Base-by-base conservation (phyloP, 148 eudicot species). In the Diospyros lotus region DNA sequence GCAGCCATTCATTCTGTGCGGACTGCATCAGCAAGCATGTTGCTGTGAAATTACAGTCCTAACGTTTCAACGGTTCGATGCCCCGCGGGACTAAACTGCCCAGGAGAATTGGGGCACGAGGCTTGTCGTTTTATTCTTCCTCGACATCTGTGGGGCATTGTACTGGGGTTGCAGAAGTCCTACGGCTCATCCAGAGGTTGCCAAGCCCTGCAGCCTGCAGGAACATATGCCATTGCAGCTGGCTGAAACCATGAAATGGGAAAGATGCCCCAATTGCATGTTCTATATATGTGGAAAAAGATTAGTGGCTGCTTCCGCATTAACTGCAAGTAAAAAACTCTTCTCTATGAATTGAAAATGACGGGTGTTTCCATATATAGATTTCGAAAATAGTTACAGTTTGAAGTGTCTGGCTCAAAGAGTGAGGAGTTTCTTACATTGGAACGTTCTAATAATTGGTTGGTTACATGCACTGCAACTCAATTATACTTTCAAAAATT, bases 101-200 rank as follows among this genome's bases (percentile, higher is more conserved):
- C 58, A 9, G 77, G 69, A 11, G 13, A 6, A 1, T 39, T 80
- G 9, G 71, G 69, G 64, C 79, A 71, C 4, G 53, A 64, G 13
- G 39, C 44, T 14, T 80, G 81, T 42, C 73, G 58, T 1, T 15
- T 9, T 2, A 39, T 81, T 28, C 64, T 81, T 1, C 77, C 84
- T 1, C 45, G 18, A 1, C 18, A 76, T 28, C 63, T 78, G 43
- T 50, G 78, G 12, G 80, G 74, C 9, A 6, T 58, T 1, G 67
- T 76, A 40, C 50, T 59, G 1, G 79, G 9, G 0, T 76, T 72
- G 3, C 70, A 58, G 11, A 74, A 74, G 28, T 71, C 79, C 51
- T 76, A 84, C 50, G 82, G 87, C 45, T 85, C 85, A 0, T 85
- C 77, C 50, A 79, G 74, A 69, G 87, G 77, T 18, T 85, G 87